Evolutionary conservation across 495 filamentous ascomycete genomes (phyloP), one percentile per base, ranked within the genome.

Genomic region (Hypoxylon trugodes): DNA sequence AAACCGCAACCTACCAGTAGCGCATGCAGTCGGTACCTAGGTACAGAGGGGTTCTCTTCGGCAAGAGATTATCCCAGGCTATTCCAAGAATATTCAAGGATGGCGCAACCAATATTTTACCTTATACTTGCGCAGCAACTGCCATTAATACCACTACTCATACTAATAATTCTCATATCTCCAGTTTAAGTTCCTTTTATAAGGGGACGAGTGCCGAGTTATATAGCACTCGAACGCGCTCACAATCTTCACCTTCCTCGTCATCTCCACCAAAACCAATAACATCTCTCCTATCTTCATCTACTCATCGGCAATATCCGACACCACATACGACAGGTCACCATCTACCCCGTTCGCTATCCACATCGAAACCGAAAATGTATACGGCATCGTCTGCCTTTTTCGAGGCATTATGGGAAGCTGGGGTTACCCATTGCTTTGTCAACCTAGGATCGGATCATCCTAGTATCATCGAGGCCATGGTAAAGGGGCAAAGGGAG

Each of bases 361-460:
- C 59, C 15, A 56, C 48, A 6, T 43, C 59, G 8, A 55, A 38
- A 41, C 56, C 69, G 64, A 69, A 58, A 10, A 82, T 81, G 79
- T 82, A 82, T 61, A 82, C 80, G 9, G 75, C 50, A 12, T 81
- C 79, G 15, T 78, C 90, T 72, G 94, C 93, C 71, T 97, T 98
- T 74, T 97, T 98, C 69, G 94, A 98, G 82, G 92, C 91, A 16
- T 76, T 98, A 35, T 96, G 91, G 91, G 92, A 95, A 50, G 92
- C 92, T 36, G 94, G 94, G 37, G 85, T 98, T 33, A 88, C 86
- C 38, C 86, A 97, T 79, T 90, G 88, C 80, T 97, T 97, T 69
- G 94, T 96, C 45, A 98, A 98, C 70, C 81, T 98, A 12, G 94
- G 94, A 30, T 93, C 91, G n/a, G 93, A 97, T 72, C 93, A 97